Evolutionary conservation across 1,284 basidiomycete genomes (phyloP), one percentile per base, ranked within the genome.

Genomic region (Malassezia nana): DNA sequence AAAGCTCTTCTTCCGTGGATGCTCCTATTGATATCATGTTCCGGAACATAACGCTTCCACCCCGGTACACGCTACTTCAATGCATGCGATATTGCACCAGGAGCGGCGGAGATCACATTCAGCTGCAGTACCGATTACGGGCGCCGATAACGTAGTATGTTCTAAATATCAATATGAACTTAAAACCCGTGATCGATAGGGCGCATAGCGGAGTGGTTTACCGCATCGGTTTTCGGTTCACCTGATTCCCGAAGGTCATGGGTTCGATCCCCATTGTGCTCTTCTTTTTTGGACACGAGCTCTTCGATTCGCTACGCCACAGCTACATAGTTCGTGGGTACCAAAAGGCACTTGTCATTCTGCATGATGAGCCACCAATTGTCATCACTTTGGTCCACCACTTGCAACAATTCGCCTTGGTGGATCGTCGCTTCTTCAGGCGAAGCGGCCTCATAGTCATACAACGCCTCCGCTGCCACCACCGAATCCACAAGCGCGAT

Each of bases 331-430:
- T 66, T 65, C 2, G 69, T 64, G 9, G 71, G 71, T 1, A 66
- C 69, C 45, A 74, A 55, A 46, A 70, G 56, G 57, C 71, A 67
- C 38, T 57, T 57, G 43, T 55, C 44, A 7, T 58, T 63, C 13
- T 58, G 59, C 7, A 62, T 54, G 40, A 71, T 66, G 42, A 74
- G 55, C 71, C 71, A 74, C 71, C 71, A 74, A 58, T 66, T 65
- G 24, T 57, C 57, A 40, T 74, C 71, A 15, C 63, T 63, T 33
- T 65, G 59, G 22, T 72, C 71, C 28, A 74, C 70, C 25, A 74
- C 62, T 24, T 52, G 47, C 8, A 74, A 57, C 35, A 62, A 52
- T 39, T 70, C 66, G 16, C 65, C 71, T 24, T 63, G 68, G 22
- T 48, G 29, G 22, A 74, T 59, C 2, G 57, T 58, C 2, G 70